phyloP scores from a whole-genome alignment of 2,329 filamentous ascomycete genomes.

The Botryotinia convoluta region DNA sequence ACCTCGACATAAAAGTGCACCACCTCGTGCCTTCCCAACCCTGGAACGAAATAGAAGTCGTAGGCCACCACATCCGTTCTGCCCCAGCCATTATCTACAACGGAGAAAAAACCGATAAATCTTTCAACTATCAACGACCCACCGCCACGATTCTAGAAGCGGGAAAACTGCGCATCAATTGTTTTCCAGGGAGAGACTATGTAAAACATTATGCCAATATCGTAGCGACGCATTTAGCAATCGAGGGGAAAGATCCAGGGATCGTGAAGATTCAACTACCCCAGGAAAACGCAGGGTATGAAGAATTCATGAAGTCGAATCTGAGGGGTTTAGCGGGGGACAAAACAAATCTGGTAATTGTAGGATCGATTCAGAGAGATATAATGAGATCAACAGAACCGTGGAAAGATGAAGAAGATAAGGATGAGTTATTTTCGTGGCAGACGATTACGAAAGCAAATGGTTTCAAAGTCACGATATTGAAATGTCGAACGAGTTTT shows the following conservation, averaged over 20 bases:
- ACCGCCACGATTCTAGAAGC: not conserved
- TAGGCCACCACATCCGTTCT: not conserved
- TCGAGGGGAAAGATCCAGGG: not conserved
- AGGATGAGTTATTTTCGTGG: not conserved
- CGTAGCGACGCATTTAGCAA: not conserved
- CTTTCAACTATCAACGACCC: not conserved
- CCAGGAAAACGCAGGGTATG: not conserved
- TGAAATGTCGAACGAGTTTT: not conserved
- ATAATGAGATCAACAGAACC: not conserved
- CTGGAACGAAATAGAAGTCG: not conserved
- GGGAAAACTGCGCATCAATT: not conserved
- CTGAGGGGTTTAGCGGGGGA: not conserved
- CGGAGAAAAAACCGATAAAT: not conserved
- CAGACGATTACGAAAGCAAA: not conserved
- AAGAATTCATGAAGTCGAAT: not conserved
- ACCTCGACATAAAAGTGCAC: constrained; percentile 2
- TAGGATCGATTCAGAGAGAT: not conserved
- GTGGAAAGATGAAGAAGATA: not conserved
- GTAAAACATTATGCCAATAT: constrained; percentile 1
- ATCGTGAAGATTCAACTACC: not conserved
- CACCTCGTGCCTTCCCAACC: not conserved
- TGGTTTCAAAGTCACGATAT: not conserved
- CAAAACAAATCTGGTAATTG: not conserved
- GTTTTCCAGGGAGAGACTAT: not conserved
- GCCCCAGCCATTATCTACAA: not conserved